These are phyloP conservation scores for Aspergillus floridensis DNA, from an alignment of 2,329 filamentous ascomycete species.

Conservation along the genomic window DNA sequence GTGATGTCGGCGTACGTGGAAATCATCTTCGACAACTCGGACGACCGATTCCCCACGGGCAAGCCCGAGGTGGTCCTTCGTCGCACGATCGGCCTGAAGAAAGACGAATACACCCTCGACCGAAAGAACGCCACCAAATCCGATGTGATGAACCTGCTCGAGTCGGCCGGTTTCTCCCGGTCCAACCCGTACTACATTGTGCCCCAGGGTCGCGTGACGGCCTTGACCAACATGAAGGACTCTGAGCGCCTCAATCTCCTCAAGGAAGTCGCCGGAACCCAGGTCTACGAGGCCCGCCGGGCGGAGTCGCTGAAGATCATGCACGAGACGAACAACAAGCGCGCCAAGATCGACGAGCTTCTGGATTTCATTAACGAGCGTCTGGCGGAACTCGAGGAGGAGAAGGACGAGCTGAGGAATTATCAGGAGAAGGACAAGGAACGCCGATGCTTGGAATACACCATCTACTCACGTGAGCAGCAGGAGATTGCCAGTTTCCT, in stretches of 20 bases:
- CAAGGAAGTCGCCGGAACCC: slow-evolving; percentile 97
- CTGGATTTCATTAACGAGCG: slow-evolving; percentile 90
- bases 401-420: slow-evolving; percentile 90
- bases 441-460: slow-evolving; percentile 87
- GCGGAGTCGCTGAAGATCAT: slow-evolving; percentile 95
- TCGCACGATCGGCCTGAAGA: slow-evolving; percentile 93
- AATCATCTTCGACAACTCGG: slow-evolving; percentile 96
- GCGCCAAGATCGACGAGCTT: slow-evolving; percentile 88
- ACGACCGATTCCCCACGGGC: slow-evolving; percentile 90
- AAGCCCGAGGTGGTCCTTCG: slow-evolving; percentile 87
- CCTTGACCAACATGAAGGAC: slow-evolving; percentile 98
- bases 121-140: slow-evolving; percentile 93
- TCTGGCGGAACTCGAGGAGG: slow-evolving; percentile 84
- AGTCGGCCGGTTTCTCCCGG: slow-evolving; percentile 92
- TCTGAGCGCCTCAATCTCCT: slow-evolving; percentile 81
- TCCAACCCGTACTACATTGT: slow-evolving; percentile 99
- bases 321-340: slow-evolving; percentile 92
- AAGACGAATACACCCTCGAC: slow-evolving; percentile 97
- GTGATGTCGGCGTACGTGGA: slow-evolving; percentile 99
- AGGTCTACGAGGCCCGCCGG: slow-evolving; percentile 90
- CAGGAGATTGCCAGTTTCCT: slow-evolving; percentile 72
- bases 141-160: slow-evolving; percentile 91
- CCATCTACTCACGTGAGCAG: slow-evolving; percentile 88
- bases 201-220: slow-evolving; percentile 91
- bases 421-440: slow-evolving; percentile 96